These are phyloP conservation scores for Paramecium pentaurelia DNA, from an alignment of 73 alveolate genomes.

Conservation along the genomic window DNA sequence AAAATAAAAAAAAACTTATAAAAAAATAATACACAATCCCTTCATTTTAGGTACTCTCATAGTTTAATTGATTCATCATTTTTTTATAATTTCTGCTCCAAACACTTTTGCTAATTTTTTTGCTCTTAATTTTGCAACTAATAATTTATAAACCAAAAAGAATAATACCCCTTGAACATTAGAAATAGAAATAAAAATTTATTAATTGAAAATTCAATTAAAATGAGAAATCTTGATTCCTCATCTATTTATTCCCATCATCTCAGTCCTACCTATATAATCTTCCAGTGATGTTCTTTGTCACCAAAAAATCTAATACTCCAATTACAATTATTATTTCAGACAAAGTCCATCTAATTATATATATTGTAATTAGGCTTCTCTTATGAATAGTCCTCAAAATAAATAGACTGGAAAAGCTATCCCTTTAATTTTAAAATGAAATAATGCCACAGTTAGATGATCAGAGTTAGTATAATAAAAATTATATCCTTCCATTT, in stretches of 20 bases:
- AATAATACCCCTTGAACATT: not conserved
- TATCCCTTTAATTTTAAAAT: not conserved
- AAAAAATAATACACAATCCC: not conserved
- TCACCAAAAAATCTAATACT: conserved; percentile 80
- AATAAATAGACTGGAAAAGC: not conserved
- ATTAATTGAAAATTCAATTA: not conserved
- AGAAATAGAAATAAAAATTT: conserved; percentile 18
- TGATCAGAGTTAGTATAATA: conserved; percentile 27
- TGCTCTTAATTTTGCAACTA: conserved; percentile 31
- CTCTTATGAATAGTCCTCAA: conserved; percentile 20
- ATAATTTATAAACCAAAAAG: not conserved
- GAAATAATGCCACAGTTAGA: conserved; percentile 26
- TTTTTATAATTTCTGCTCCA: not conserved
- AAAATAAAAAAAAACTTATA: not conserved
- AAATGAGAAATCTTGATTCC: conserved; percentile 20
- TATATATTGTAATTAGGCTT: not conserved
- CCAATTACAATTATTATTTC: conserved; percentile 53
- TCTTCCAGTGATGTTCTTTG: conserved; percentile 86
- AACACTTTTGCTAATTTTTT: not conserved
- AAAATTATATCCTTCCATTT: conserved; percentile 4
- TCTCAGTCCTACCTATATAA: conserved; percentile 78
- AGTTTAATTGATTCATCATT: not conserved
- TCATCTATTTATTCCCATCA: conserved; percentile 94
- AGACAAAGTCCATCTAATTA: conserved; percentile 17
- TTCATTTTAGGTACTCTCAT: not conserved